phyloP scores from a whole-genome alignment of 768 basidiomycete species.

The Russula brevipes region DNA sequence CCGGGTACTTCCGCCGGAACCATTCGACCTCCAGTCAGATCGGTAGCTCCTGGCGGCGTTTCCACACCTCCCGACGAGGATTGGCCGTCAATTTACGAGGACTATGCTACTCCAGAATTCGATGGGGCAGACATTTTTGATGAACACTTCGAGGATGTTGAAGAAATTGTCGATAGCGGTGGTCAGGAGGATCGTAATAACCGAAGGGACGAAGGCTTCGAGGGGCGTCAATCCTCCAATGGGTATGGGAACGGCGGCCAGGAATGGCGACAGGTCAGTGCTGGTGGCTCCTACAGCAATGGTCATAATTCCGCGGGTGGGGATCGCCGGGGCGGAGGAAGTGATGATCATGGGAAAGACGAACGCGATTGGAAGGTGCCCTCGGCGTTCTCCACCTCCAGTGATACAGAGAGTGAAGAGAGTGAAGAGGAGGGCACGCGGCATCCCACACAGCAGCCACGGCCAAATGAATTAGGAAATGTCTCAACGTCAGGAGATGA shows the following conservation, averaged over 20 bases:
- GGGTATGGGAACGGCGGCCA: slow-evolving; percentile 19
- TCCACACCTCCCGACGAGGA: slow-evolving; percentile 21
- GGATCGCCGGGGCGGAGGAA: slow-evolving; percentile 29
- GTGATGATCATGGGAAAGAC: slow-evolving; percentile 40
- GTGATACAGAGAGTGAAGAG: slow-evolving; percentile 36
- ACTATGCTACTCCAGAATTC: slow-evolving; percentile 14
- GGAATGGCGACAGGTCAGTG: slow-evolving; percentile 26
- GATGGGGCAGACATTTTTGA: slow-evolving; percentile 14
- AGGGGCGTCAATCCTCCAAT: slow-evolving; percentile 6
- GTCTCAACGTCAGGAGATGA: slow-evolving; percentile 40
- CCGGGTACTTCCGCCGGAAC: slow-evolving; percentile 47
- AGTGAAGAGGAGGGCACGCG: slow-evolving; percentile 37
- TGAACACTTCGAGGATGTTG: background rate
- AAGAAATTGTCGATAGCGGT: slow-evolving; percentile 11
- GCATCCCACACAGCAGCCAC: slow-evolving; percentile 1
- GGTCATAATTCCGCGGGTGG: slow-evolving; percentile 21
- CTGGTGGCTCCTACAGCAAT: slow-evolving; percentile 31
- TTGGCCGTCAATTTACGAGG: slow-evolving; percentile 6
- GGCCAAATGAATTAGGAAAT: slow-evolving; percentile 13
- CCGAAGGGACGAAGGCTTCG: background rate
- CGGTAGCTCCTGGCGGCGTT: slow-evolving; percentile 13
- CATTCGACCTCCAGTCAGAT: slow-evolving; percentile 33
- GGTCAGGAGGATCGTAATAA: background rate
- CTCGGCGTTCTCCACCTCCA: slow-evolving; percentile 33
- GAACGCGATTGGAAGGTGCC: slow-evolving; percentile 30